A percentile compares a stretch with the other conserved stretches of the same genome.
Conservation (phyloP, 495 filamentous ascomycete genomes). For the Lasiosphaeria ovina region DNA sequence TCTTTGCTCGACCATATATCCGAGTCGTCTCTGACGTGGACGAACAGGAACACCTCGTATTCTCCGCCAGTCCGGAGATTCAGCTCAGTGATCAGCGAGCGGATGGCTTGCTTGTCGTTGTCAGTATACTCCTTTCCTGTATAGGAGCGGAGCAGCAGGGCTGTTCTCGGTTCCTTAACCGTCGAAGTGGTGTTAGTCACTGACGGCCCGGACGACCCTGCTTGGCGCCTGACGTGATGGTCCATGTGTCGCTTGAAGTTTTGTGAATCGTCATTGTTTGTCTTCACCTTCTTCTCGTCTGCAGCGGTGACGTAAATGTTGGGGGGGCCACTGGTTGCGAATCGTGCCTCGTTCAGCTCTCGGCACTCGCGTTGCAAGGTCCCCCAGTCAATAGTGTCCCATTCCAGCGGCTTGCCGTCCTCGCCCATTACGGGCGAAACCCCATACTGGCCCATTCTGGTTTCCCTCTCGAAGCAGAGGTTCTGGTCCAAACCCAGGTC, state of each 20-base stretch:
- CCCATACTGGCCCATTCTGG: slow-evolving; percentile 80
- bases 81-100: slow-evolving; percentile 71
- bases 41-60: slow-evolving; percentile 72
- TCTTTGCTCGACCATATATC: slow-evolving; percentile 55
- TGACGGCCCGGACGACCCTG: neutral
- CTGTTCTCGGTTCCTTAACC: slow-evolving; percentile 54
- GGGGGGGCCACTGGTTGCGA: slow-evolving; percentile 28
- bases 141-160: slow-evolving; percentile 67
- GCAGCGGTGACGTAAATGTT: slow-evolving; percentile 30
- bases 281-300: neutral
- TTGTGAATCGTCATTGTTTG: neutral
- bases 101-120: slow-evolving; percentile 68
- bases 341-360: slow-evolving; percentile 62
- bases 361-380: slow-evolving; percentile 63
- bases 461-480: slow-evolving; percentile 90
- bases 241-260: slow-evolving; percentile 2
- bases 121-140: slow-evolving; percentile 65
- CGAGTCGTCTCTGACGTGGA: slow-evolving; percentile 64
- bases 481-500: slow-evolving; percentile 71
- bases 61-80: slow-evolving; percentile 70
- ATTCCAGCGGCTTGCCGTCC: slow-evolving; percentile 48
- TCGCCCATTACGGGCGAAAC: slow-evolving; percentile 46
- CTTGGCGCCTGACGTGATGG: slow-evolving; percentile 1
- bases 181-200: slow-evolving; percentile 15
- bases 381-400: slow-evolving; percentile 70